phyloP scores from a whole-genome alignment of 176 grass and related monocot genomes.

The barley (Hordeum vulgare) region DNA sequence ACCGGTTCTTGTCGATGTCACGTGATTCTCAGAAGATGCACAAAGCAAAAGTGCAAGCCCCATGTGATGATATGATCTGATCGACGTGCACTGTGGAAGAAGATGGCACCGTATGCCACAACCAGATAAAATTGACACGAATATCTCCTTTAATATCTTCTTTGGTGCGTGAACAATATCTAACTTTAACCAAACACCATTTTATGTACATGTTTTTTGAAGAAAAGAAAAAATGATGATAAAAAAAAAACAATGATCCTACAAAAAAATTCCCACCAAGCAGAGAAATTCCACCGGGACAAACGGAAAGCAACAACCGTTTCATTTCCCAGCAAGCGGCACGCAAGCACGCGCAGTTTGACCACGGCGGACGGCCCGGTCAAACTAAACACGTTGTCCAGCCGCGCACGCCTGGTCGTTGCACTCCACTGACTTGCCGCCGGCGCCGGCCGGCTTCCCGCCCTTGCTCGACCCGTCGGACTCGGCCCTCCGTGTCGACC shows the following conservation, averaged over 20 bases:
- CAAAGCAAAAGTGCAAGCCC: not conserved
- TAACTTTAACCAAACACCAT: not conserved
- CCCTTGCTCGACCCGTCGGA: slow-evolving; percentile 61
- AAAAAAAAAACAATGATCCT: too few species aligned
- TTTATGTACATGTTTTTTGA: slow-evolving; percentile 23
- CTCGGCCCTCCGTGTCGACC: slow-evolving; percentile 32
- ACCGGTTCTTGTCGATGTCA: slow-evolving; percentile 11
- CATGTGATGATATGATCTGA: not conserved
- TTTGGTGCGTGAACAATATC: too few species aligned
- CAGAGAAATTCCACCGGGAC: not conserved
- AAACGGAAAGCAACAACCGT: not conserved
- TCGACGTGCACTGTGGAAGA: not conserved
- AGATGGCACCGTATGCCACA: not conserved
- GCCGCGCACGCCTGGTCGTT: slow-evolving; percentile 23
- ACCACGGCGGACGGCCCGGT: not conserved
- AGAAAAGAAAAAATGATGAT: not conserved
- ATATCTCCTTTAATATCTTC: not conserved
- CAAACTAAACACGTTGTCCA: slow-evolving; percentile 43
- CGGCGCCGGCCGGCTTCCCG: slow-evolving; percentile 21
- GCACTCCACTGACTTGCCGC: slow-evolving; percentile 23
- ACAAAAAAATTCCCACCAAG: slow-evolving; percentile 4
- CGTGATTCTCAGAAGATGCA: not conserved
- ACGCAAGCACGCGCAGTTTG: slow-evolving; percentile 15
- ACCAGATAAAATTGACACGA: not conserved
- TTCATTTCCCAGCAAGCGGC: slow-evolving; percentile 20